Evolutionary conservation across 73 alveolate genomes (phyloP).

Genomic region (Tetrahymena elliotti): DNA sequence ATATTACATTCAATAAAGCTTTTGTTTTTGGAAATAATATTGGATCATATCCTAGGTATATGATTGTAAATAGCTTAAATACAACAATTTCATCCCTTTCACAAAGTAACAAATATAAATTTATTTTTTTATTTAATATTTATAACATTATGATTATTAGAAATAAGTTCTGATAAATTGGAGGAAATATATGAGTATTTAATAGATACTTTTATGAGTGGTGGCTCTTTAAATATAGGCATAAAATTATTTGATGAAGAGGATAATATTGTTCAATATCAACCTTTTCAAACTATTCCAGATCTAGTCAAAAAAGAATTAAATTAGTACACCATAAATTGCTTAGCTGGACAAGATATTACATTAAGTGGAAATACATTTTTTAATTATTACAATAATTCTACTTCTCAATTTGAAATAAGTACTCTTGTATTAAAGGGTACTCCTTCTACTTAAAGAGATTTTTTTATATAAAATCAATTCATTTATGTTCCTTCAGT

Average conservation of each 20-base stretch:
- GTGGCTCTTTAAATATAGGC: not conserved
- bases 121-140: not conserved
- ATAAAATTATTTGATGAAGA: not conserved
- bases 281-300: not conserved
- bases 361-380: not conserved
- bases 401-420: not conserved
- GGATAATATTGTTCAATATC: not conserved
- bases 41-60: not conserved
- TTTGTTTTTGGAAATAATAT: not conserved
- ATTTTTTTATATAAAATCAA: not conserved
- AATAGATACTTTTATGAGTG: not conserved
- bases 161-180: not conserved
- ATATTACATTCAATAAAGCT: not conserved
- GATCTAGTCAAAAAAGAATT: not conserved
- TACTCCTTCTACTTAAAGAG: not conserved
- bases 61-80: not conserved
- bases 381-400: not conserved
- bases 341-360: not conserved
- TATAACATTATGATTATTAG: not conserved
- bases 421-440: not conserved
- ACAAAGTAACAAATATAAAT: not conserved
- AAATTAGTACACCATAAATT: not conserved
- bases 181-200: not conserved
- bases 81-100: not conserved
- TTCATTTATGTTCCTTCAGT: not conserved